Base-by-base conservation (phyloP, 352 stramenopile genomes). In the Sclerospora graminicola region DNA sequence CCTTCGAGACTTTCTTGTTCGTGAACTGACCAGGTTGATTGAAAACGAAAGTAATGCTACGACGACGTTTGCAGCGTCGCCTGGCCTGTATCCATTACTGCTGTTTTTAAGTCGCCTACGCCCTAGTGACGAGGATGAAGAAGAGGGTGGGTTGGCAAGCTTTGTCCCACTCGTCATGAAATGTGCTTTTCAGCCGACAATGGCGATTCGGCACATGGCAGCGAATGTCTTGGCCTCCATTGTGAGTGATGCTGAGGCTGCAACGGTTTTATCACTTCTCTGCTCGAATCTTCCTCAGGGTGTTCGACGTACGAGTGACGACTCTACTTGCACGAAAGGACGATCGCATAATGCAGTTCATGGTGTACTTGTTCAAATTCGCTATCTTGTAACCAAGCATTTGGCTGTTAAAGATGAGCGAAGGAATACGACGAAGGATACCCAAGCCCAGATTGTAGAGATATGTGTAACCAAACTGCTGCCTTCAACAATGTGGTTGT, bases 41-140 rank as follows among this genome's bases (percentile, higher is more conserved):
- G 39, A 36, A n/a, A 43, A 23, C 4, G 44, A 59, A 13, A 59
- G 11, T 15, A 57, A 54, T 8, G 15, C 36, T 21, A 56, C 28
- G 41, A 27, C 51, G 21, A 34, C 38, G 10, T 23, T 61, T 13
- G 56, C 63, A 11, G 66, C 67, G 2, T 63, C 70, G 5, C 72
- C 78, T 20, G 69, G 77, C 11, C 45, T 93, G 8, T 93, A 83
- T 37, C 75, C 80, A 6, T 53, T 89, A 15, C 51, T 93, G 4
- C 69, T 93, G 51, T 82, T 93, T 19, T 46, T 93, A 16, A 89
- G 79, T 42, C 74, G 82, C 2, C 51, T 93, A 30, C 71, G 69
- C 10, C 73, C 79, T 21, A 63, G 60, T 2, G 77, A 89, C 13
- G 76, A 84, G 4, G 65, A 73, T 1, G 60, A 78, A 10, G 49